Percentiles rank a stretch among this genome's conserved stretches.
These are phyloP conservation scores for Colletotrichum tabaci DNA, from an alignment of 2,329 filamentous ascomycete genomes.

Conservation along the genomic window DNA sequence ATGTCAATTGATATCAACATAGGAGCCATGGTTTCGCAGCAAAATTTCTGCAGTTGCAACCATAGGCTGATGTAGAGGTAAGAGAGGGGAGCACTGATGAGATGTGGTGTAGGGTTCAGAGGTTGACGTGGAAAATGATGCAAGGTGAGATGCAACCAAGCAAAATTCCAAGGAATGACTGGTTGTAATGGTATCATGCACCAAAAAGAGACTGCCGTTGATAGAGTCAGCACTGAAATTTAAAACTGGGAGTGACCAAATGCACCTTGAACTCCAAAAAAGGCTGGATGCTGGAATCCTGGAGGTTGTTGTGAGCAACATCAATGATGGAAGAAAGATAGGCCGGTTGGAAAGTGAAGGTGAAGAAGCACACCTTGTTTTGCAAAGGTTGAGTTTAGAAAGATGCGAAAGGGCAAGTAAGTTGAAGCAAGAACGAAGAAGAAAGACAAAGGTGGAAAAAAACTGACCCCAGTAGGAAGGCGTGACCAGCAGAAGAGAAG, in stretches of 20 bases:
- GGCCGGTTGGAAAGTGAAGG: not conserved
- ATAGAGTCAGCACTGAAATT: too few species aligned
- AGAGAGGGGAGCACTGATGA: too few species aligned
- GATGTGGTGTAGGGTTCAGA: not conserved
- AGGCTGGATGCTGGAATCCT: not conserved
- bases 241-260: fast-evolving
- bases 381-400: too few species aligned
- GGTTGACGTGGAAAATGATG: not conserved
- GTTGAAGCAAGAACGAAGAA: too few species aligned
- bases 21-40: not conserved
- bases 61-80: too few species aligned
- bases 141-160: not conserved
- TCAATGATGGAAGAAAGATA: not conserved
- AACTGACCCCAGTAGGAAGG: not conserved
- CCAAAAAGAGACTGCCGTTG: not conserved
- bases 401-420: not conserved
- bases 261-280: not conserved
- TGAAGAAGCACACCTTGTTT: not conserved
- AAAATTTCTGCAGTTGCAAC: too few species aligned
- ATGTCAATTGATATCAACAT: not conserved
- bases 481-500: not conserved
- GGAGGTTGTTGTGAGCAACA: not conserved
- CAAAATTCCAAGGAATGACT: not conserved
- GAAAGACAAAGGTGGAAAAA: too few species aligned
- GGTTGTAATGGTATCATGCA: not conserved